A percentile compares a stretch with the other conserved stretches of the same genome.
These are phyloP conservation scores for Phytophthora foliorum DNA, from an alignment of 352 stramenopile genomes.

Conservation along the genomic window DNA sequence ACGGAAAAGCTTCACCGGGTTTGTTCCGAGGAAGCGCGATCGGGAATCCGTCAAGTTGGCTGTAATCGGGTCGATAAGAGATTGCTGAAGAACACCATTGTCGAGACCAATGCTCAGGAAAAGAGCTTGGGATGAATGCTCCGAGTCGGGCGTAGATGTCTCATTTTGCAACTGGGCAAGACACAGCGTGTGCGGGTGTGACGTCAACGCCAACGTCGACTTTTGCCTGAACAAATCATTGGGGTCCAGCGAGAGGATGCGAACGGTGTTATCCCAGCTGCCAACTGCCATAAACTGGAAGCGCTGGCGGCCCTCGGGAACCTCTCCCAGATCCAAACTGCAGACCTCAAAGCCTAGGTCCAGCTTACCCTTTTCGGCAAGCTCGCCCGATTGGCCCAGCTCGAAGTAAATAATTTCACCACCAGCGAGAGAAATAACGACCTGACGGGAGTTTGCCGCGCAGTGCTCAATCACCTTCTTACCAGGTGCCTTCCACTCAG, in stretches of 20 bases:
- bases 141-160: constrained; percentile 58
- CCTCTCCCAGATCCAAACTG: constrained; percentile 96
- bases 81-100: constrained; percentile 96
- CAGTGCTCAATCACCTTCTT: constrained; percentile 98
- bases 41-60: constrained; percentile 87
- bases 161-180: constrained; percentile 86
- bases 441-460: constrained; percentile 96
- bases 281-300: constrained; percentile 98
- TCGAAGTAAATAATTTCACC: constrained; percentile 99
- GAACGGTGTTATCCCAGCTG: constrained; percentile 91
- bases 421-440: constrained; percentile 97
- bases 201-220: constrained; percentile 84
- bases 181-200: constrained; percentile 86
- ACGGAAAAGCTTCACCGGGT: constrained; percentile 96
- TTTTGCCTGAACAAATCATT: constrained; percentile 92
- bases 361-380: constrained; percentile 94
- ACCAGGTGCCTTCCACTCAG: constrained; percentile 97
- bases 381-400: constrained; percentile 92
- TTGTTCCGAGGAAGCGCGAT: constrained; percentile 95
- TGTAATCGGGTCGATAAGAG: constrained; percentile 90
- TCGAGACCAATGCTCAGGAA: constrained; percentile 93
- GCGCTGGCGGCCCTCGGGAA: constrained; percentile 94
- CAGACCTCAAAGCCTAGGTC: constrained; percentile 97
- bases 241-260: constrained; percentile 96
- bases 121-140: constrained; percentile 68